These are phyloP conservation scores for Castanea sativa DNA, from an alignment of 306 rosid genomes.

Conservation along the genomic window DNA sequence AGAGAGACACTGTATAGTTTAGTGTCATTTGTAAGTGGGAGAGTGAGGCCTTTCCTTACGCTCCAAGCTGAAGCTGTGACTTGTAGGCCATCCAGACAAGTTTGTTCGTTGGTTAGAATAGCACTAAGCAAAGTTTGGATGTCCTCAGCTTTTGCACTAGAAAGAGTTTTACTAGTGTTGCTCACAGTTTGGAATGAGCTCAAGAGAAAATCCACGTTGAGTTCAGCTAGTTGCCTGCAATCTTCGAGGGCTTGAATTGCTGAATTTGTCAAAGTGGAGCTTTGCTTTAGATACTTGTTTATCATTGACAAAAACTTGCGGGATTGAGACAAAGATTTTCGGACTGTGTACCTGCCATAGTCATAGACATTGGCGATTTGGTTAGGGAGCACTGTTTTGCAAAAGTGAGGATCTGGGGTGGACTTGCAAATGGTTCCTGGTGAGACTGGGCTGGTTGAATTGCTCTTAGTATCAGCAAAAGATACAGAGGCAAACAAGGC, in stretches of 20 bases:
- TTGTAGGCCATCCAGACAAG: conserved; percentile 75
- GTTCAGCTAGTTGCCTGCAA: conserved; percentile 52
- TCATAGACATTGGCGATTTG: conserved; percentile 54
- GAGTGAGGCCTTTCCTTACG: conserved; percentile 45
- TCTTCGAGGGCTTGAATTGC: conserved; percentile 71
- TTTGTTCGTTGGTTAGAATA: conserved; percentile 72
- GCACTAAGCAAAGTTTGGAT: conserved; percentile 68
- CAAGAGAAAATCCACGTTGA: conserved; percentile 61
- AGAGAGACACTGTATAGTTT: conserved; percentile 79
- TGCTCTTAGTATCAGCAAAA: conserved; percentile 26
- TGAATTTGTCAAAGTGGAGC: conserved; percentile 37
- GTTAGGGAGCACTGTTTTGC: conserved; percentile 62
- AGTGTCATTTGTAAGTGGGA: conserved; percentile 69
- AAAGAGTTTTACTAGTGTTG: conserved; percentile 31
- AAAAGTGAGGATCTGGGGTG: conserved; percentile 71
- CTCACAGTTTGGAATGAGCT: conserved; percentile 51
- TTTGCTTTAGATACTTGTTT: conserved; percentile 35
- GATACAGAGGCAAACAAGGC: conserved; percentile 7
- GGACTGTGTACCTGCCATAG: conserved; percentile 58
- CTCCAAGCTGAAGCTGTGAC: conserved; percentile 68
- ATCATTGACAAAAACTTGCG: conserved; percentile 42
- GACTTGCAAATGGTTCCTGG: conserved; percentile 51
- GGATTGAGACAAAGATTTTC: conserved; percentile 62
- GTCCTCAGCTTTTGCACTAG: conserved; percentile 56
- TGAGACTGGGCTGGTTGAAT: conserved; percentile 32